phyloP scores from a whole-genome alignment of 164 flowering plant species.

The Tetrastigma voinierianum region DNA sequence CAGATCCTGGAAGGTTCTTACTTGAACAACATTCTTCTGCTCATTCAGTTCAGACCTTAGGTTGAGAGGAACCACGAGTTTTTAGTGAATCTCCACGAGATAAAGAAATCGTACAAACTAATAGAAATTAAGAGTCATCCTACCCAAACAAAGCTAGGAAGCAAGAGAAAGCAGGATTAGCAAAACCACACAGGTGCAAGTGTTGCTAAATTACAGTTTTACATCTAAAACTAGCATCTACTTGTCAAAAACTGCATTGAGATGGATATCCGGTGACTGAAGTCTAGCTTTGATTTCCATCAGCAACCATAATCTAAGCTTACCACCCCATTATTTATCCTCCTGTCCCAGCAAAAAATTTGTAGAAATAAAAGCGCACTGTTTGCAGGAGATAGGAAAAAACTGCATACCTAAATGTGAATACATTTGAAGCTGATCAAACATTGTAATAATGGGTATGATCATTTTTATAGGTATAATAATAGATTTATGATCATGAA shows the following conservation, averaged over 20 bases:
- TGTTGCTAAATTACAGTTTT: not conserved
- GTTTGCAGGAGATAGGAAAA: not conserved
- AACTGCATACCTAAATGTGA: not conserved
- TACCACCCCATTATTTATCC: conserved; percentile 49
- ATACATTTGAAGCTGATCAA: too few relatives aligned
- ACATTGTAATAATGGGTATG: too few relatives aligned
- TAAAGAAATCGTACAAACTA: conserved; percentile 83
- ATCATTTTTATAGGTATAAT: too few relatives aligned
- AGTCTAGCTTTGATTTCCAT: conserved; percentile 80
- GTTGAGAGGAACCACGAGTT: conserved; percentile 84
- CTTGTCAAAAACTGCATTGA: conserved; percentile 95
- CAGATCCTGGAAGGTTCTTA: conserved; percentile 88
- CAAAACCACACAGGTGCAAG: not conserved
- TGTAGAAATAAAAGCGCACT: conserved; percentile 2
- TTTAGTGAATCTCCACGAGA: conserved; percentile 90
- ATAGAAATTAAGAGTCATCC: conserved; percentile 70
- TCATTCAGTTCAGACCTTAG: conserved; percentile 94
- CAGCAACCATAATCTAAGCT: conserved; percentile 85
- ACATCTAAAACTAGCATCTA: conserved; percentile 23
- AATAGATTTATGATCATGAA: too few relatives aligned
- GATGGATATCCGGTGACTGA: conserved; percentile 58
- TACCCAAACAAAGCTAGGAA: conserved; percentile 82
- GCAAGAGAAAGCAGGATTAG: conserved; percentile 17
- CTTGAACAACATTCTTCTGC: conserved; percentile 72
- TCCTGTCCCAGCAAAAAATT: conserved; percentile 41